Conservation (phyloP, 1,284 basidiomycete genomes). For the Cryptococcus sp. region DNA sequence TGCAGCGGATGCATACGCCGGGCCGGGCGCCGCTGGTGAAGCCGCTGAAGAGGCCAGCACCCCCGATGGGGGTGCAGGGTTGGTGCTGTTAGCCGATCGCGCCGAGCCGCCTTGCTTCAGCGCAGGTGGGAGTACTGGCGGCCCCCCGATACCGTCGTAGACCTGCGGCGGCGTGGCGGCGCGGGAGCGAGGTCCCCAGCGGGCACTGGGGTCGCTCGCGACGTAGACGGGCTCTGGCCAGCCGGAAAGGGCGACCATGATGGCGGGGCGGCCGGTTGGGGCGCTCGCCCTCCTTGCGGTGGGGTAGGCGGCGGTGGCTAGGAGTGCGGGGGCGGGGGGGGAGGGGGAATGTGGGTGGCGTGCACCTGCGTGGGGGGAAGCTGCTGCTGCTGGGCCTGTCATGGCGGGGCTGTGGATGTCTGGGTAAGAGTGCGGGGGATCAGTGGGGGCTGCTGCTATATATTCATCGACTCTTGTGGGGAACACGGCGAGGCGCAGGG, state of each 20-base stretch:
- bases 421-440: neutral
- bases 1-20: neutral
- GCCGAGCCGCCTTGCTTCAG: too few species aligned
- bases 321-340: neutral
- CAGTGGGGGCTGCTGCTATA: too few species aligned
- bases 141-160: constrained; percentile 12
- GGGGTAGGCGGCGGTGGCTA: too few species aligned
- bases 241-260: constrained; percentile 34
- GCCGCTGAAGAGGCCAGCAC: too few species aligned
- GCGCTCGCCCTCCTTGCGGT: too few species aligned
- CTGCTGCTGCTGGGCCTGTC: neutral
- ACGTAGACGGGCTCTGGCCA: constrained; percentile 36
- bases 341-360: neutral
- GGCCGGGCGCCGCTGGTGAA: too few species aligned
- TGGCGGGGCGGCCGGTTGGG: neutral
- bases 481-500: neutral
- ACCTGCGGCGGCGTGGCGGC: constrained; percentile 6
- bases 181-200: neutral
- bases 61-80: too few species aligned
- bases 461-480: neutral
- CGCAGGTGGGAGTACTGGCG: too few species aligned
- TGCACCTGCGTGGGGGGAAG: neutral
- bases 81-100: neutral
- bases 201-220: neutral
- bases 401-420: neutral